Percentiles rank a stretch among this genome's conserved stretches.
Evolutionary conservation across 768 basidiomycete genomes (phyloP).

Genomic region (Psilocybe cyanescens): DNA sequence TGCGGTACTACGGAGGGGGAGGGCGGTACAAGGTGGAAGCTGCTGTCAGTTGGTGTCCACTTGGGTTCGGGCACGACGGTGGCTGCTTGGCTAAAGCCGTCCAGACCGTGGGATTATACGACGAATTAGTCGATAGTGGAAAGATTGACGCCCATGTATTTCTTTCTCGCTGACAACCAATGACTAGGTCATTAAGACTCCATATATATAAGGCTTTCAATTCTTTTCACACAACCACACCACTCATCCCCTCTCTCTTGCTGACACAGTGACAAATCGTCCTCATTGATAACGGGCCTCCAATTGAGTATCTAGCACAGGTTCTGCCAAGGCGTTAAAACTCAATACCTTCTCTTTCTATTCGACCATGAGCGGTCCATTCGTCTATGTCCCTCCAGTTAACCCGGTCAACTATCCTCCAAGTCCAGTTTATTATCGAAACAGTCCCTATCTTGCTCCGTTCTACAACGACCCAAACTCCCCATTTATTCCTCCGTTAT

Average conservation of each 20-base stretch:
- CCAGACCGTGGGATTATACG: constrained; percentile 21
- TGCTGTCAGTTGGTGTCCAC: not conserved
- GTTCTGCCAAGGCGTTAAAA: not conserved
- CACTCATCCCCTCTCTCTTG: not conserved
- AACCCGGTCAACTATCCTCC: not conserved
- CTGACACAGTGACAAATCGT: too few relatives aligned
- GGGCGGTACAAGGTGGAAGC: not conserved
- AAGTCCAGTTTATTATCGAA: constrained; percentile 32
- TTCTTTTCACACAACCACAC: not conserved
- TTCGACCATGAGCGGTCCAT: constrained; percentile 36
- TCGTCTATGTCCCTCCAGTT: constrained; percentile 42
- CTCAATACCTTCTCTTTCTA: not conserved
- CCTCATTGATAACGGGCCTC: too few relatives aligned
- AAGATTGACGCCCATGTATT: constrained; percentile 18
- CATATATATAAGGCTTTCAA: not conserved
- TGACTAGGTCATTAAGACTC: not conserved
- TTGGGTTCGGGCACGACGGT: not conserved
- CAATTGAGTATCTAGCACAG: not conserved
- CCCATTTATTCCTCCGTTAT: constrained; percentile 46
- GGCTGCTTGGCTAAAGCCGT: not conserved
- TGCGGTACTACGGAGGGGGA: not conserved
- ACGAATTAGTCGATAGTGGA: not conserved
- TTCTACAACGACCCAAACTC: constrained; percentile 35
- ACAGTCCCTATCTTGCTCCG: constrained; percentile 31
- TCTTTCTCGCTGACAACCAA: not conserved